Percentiles rank a stretch among this genome's conserved stretches.
Evolutionary conservation across 192 early-diverging fungal genomes (phyloP).

Genomic region (Gonapodya sp.): DNA sequence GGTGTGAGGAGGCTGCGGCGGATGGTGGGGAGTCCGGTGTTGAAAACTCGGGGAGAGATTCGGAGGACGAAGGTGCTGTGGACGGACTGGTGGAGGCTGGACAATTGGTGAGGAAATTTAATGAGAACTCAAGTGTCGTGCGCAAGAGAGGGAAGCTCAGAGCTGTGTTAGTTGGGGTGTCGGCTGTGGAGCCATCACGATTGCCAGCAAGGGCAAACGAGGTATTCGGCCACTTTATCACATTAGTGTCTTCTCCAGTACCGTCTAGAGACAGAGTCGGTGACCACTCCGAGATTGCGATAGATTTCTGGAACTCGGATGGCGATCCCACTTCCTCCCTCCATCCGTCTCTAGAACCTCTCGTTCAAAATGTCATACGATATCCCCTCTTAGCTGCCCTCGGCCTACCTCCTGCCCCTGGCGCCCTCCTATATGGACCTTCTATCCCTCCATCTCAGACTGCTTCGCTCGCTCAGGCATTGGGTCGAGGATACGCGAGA

Average conservation of each 20-base stretch:
- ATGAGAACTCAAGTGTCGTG: too few relatives aligned
- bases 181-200: neutral
- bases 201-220: neutral
- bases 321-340: neutral
- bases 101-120: neutral
- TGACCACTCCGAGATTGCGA: neutral
- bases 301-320: neutral
- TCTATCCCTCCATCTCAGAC: neutral
- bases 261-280: too few relatives aligned
- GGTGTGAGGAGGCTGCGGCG: neutral
- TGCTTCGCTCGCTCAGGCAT: neutral
- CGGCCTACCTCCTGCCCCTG: neutral
- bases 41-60: too few relatives aligned
- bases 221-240: neutral
- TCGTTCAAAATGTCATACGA: neutral
- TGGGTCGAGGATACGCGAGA: neutral
- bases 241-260: neutral
- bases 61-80: neutral
- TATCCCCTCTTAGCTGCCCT: neutral
- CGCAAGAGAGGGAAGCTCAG: neutral
- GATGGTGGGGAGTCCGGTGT: neutral
- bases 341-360: neutral
- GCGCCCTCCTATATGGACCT: neutral
- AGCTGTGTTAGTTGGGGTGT: neutral
- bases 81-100: neutral